Evolutionary conservation across 176 grass and related monocot species (phyloP), one percentile per base, ranked within the genome.

Genomic region (Aegilops bicornis): DNA sequence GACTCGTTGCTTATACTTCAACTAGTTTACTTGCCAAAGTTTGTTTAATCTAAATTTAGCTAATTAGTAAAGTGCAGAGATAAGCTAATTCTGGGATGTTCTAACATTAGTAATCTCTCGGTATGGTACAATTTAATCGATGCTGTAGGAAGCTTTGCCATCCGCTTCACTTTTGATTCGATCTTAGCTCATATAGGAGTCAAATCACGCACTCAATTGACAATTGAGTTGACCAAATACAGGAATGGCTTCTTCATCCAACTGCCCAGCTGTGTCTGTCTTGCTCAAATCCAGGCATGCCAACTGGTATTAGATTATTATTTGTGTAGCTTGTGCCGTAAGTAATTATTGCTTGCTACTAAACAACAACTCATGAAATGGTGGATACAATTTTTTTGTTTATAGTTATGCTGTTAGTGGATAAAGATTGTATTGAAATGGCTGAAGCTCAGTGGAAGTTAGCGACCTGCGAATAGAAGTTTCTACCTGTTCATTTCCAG

Each of bases 31-130:
- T 12, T 52, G 48, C 48, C 48, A 52, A 52, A 15, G 1, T 52
- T 52, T 52, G 5, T 52, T 52, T 52, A 52, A 52, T 52, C 48
- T 52, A 15, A 32, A 31, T 0, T 78, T 86, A 3, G 39, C 11
- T 48, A 29, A 27, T 40, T 30, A 17, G 33, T 11, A 73, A 69
- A 73, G 40, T 73, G 37, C 13, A 30, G 37, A 71, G 30, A 1
- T 78, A 72, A 30, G 40, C 58, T 79, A 48, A 33, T 62, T 87
- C 30, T 37, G 27, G 16, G 29, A n/a, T 90, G 37, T 29, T 52
- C n/a, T 73, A n/a, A 60, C 39, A 39, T 83, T 23, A 25, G 23
- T 73, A 63, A 33, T 23, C 4, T 31, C 5, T 13, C 20, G 6
- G 1, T 20, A 32, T 1, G 2, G 73, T 42, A 7, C 71, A 86